Evolutionary conservation across 2,329 filamentous ascomycete species (phyloP).

Genomic region (Atkinsonella hypoxylon): DNA sequence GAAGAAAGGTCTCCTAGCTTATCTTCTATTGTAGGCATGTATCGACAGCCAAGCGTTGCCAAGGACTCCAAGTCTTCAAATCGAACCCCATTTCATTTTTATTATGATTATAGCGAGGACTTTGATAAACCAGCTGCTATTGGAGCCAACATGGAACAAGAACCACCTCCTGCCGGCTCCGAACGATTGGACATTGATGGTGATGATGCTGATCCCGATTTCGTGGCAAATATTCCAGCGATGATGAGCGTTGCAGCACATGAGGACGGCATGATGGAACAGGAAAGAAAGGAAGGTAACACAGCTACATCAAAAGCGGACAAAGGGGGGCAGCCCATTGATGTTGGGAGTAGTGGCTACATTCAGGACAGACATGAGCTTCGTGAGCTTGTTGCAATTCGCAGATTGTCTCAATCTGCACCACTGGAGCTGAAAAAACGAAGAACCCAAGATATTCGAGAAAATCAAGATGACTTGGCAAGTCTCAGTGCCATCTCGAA

Average conservation of each 20-base stretch:
- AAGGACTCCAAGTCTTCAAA: constrained; percentile 16
- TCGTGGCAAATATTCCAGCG: not conserved
- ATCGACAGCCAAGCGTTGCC: constrained; percentile 19
- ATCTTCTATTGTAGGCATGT: constrained; percentile 39
- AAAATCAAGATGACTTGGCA: not conserved
- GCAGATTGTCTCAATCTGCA: constrained; percentile 3
- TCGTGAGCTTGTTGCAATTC: not conserved
- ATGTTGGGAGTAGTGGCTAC: not conserved
- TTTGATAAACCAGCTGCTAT: constrained; percentile 26
- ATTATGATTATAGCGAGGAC: constrained; percentile 42
- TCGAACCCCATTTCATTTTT: constrained; percentile 26
- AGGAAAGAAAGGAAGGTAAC: not conserved
- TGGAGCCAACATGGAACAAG: constrained; percentile 7
- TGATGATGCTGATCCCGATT: not conserved
- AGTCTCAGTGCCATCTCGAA: not conserved
- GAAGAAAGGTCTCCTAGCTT: constrained; percentile 34
- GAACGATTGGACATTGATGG: not conserved
- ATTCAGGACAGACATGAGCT: not conserved
- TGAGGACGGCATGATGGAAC: not conserved
- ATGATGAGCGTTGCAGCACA: not conserved
- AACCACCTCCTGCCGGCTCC: constrained; percentile 8
- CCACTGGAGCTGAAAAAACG: not conserved
- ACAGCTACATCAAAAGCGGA: not conserved
- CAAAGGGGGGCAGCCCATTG: not conserved
- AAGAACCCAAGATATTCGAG: not conserved